Conservation (phyloP, 2,329 filamentous ascomycete species). For the Claviceps purpurea region DNA sequence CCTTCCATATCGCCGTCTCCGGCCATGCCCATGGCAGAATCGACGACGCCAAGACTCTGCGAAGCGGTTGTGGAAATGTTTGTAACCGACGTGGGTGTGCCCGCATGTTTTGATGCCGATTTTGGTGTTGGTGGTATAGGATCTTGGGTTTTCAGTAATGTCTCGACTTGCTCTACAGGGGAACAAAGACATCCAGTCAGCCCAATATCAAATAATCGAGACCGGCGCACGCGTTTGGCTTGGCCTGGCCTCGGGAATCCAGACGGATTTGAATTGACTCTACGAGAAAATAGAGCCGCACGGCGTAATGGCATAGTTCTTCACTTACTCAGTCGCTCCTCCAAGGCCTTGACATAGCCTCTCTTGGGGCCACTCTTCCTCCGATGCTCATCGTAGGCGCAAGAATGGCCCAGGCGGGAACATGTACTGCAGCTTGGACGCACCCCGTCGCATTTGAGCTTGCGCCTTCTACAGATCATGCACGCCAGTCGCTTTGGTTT, state of each 20-base stretch:
- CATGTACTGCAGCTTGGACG: slow-evolving; percentile 83
- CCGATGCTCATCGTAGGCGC: slow-evolving; percentile 82
- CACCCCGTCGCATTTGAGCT: slow-evolving; percentile 76
- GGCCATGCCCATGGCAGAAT: slow-evolving; percentile 32
- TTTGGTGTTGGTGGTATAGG: slow-evolving; percentile 10
- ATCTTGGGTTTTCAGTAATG: slow-evolving; percentile 66
- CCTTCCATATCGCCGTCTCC: slow-evolving; percentile 38
- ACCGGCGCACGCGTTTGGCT: too few relatives aligned
- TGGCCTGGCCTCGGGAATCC: too few relatives aligned
- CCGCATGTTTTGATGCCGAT: slow-evolving; percentile 19
- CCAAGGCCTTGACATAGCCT: slow-evolving; percentile 86
- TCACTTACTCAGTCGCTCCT: slow-evolving; percentile 73
- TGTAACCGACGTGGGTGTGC: slow-evolving; percentile 12
- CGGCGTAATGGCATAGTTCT: background rate
- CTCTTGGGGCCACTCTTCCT: slow-evolving; percentile 91
- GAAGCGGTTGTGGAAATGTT: slow-evolving; percentile 16
- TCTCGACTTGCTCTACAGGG: slow-evolving; percentile 77
- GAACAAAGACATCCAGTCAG: background rate
- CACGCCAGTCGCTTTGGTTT: slow-evolving; percentile 91
- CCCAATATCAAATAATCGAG: too few relatives aligned
- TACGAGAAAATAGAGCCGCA: background rate
- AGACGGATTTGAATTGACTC: background rate
- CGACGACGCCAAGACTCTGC: slow-evolving; percentile 22
- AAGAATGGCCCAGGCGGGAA: slow-evolving; percentile 71
- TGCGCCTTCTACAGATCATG: slow-evolving; percentile 84